These are phyloP conservation scores for Tetracentron sinense DNA, from an alignment of 164 flowering plant species.

Conservation along the genomic window DNA sequence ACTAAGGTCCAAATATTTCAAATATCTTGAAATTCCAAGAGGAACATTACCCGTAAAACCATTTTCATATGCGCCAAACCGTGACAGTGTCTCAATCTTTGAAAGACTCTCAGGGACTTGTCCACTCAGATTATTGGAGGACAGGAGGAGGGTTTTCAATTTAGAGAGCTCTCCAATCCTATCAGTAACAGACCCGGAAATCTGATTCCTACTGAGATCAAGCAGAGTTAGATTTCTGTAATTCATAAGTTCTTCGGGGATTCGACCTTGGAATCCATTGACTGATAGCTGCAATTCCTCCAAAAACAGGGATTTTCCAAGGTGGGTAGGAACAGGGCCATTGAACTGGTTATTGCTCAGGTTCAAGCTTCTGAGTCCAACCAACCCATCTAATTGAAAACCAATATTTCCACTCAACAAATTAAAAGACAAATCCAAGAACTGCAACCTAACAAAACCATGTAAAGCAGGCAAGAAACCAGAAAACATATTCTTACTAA, in stretches of 20 bases:
- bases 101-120: conserved; percentile 40
- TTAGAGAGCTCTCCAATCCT: conserved; percentile 40
- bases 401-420: conserved; percentile 35
- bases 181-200: conserved; percentile 43
- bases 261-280: conserved; percentile 27
- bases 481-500: conserved; percentile 41
- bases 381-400: conserved; percentile 43
- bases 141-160: conserved; percentile 42
- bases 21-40: conserved; percentile 27
- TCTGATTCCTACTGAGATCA: conserved; percentile 43
- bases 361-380: conserved; percentile 34
- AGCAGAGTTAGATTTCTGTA: conserved; percentile 41
- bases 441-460: conserved; percentile 43
- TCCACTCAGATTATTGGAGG: conserved; percentile 43
- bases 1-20: conserved; percentile 53
- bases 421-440: conserved; percentile 58
- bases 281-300: conserved; percentile 36
- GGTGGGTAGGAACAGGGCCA: conserved; percentile 37
- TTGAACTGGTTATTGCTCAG: conserved; percentile 31
- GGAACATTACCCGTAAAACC: conserved; percentile 47
- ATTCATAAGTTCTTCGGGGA: conserved; percentile 32
- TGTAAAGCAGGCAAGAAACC: conserved; percentile 41
- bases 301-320: conserved; percentile 36
- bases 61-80: conserved; percentile 68
- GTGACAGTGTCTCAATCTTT: conserved; percentile 28